These are phyloP conservation scores for Aspergillus persii DNA, from an alignment of 2,329 filamentous ascomycete species.

Conservation along the genomic window DNA sequence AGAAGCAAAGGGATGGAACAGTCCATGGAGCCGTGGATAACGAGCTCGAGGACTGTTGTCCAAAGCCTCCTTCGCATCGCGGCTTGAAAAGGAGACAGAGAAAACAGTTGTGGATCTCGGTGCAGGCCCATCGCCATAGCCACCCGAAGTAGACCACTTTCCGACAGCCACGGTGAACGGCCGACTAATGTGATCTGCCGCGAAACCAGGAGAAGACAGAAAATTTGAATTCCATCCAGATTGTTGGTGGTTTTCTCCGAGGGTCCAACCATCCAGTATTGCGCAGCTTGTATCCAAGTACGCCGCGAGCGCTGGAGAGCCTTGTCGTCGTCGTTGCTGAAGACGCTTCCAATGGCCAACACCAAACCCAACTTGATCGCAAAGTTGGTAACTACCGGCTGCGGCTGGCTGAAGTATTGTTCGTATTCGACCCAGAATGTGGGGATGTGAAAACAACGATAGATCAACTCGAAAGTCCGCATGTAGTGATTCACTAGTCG, in stretches of 20 bases:
- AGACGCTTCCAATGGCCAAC: constrained; percentile 30
- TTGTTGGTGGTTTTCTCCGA: constrained; percentile 28
- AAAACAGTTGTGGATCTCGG: constrained; percentile 24
- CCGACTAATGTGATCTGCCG: constrained; percentile 28
- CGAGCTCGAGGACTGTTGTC: constrained; percentile 19
- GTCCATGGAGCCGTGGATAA: constrained; percentile 14
- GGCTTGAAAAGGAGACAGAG: constrained; percentile 16
- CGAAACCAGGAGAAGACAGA: constrained; percentile 31
- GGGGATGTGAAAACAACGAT: constrained; percentile 35
- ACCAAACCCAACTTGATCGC: constrained; percentile 32
- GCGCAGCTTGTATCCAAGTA: constrained; percentile 33
- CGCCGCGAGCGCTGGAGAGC: constrained; percentile 8
- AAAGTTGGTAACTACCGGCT: constrained; percentile 15
- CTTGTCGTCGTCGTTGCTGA: constrained; percentile 16
- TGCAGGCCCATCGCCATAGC: constrained; percentile 31
- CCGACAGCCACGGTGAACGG: constrained; percentile 18
- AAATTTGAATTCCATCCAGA: constrained; percentile 33
- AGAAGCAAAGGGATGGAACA: constrained; percentile 5
- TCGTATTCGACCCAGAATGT: constrained; percentile 33
- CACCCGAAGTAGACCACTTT: constrained; percentile 19
- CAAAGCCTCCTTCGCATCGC: constrained; percentile 18
- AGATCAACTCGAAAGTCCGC: constrained; percentile 30
- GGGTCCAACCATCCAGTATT: constrained; percentile 37
- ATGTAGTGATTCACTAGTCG: constrained; percentile 23
- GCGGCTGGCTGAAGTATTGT: constrained; percentile 26